Evolutionary conservation across 1,284 basidiomycete species (phyloP).

Genomic region (Trichosporon faecale): DNA sequence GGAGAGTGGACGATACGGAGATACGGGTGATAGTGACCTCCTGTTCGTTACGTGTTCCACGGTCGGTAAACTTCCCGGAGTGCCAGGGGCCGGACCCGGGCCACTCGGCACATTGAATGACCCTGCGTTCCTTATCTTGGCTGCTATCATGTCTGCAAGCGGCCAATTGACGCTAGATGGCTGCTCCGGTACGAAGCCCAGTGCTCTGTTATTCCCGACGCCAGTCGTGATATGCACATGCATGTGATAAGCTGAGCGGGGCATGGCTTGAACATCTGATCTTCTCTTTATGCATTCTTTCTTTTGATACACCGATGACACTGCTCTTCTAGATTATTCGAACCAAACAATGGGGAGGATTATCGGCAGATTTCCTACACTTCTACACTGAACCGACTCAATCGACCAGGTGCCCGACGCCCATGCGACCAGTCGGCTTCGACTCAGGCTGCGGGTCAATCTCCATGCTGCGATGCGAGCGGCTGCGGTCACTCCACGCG

Average conservation of each 20-base stretch:
- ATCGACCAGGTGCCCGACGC: constrained; percentile 28
- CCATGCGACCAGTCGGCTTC: constrained; percentile 25
- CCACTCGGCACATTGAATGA: background rate
- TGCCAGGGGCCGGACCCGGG: background rate
- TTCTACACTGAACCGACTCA: background rate
- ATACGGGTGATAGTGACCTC: background rate
- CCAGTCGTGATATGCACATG: background rate
- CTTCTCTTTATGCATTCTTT: background rate
- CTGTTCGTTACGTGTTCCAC: background rate
- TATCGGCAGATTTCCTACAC: background rate
- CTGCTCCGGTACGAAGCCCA: background rate
- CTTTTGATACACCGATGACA: background rate
- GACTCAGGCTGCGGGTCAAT: constrained; percentile 14
- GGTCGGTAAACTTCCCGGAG: background rate
- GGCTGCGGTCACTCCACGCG: constrained; percentile 18
- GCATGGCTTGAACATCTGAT: background rate
- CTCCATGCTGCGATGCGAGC: constrained; percentile 18
- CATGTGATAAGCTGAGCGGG: background rate
- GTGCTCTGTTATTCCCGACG: background rate
- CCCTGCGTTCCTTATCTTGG: constrained; percentile 1
- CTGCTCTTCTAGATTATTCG: background rate
- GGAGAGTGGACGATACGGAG: background rate
- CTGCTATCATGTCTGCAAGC: background rate
- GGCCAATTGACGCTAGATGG: background rate
- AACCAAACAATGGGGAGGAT: background rate